Base-by-base conservation (phyloP, 1,139 yeast genomes). In the Kodamaea alishanica region DNA sequence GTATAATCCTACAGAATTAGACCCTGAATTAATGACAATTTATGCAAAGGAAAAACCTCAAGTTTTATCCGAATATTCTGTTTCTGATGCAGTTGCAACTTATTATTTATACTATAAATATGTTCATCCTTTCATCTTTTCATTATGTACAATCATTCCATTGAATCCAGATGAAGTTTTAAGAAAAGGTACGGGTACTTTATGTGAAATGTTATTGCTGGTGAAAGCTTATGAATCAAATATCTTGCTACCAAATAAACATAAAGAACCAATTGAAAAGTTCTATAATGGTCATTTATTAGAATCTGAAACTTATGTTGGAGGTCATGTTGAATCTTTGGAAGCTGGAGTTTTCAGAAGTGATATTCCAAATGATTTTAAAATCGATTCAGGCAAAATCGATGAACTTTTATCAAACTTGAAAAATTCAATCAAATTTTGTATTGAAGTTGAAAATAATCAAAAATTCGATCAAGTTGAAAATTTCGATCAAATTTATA, bases 61-160 rank as follows among this genome's bases (percentile, higher is more conserved):
- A 57, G 65, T 84, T 4, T 65, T 94, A 44, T 87, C 98, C 0
- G 98, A 94, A 58, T 94, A 94, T 62, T 94, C 98, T 0, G 99
- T 94, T 23, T 94, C 98, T 41, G 99, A 94, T 73, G 99, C 99
- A 3, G 98, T 94, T 34, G 98, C 98, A 5, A 94, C 99, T 1
- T 94, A 90, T 58, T 94, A 94, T 60, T 71, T 94, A 36, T 94
- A 90, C 67, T 90, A 85, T 79, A 94, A 94, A 61, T 94, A 92
- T 57, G 97, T 94, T 33, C 97, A 90, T 62, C 98, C 98, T 1
- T 94, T 94, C 64, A 85, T 94, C 53, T 90, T 94, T 58, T 94
- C 98, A 2, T 77, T 94, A 45, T 90, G 97, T 63, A 88, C 95
- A 9, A 92, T 94, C 58, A 80, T 94, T 64, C 99, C 99, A 0